Evolutionary conservation across 441 rosid genomes (phyloP), one percentile per base, ranked within the genome.

Genomic region (Monsonia emarginata): DNA sequence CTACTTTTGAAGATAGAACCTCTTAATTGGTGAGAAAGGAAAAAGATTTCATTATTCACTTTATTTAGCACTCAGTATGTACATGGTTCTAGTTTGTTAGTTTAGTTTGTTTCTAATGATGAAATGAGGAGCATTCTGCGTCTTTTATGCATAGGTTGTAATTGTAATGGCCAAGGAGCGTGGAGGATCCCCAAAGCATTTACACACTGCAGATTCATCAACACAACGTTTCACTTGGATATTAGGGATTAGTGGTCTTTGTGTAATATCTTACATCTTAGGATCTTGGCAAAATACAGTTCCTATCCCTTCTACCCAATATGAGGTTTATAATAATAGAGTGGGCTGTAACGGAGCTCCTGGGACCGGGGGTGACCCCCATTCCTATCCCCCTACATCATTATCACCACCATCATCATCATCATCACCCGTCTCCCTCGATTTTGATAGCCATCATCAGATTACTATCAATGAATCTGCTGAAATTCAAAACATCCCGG

Each of bases 261-360:
- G 97, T 71, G 75, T 88, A 61, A 62, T 90, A 75, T 93, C 84
- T 64, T 90, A 90, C 64, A 79, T 83, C 69, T 63, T 93, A 74
- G 96, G 98, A 48, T 84, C 96, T 40, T 90, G 97, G 98, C 95
- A 87, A 79, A 83, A 65, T 63, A 76, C 78, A 27, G 59, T 50
- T 5, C 58, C 75, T 1, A 64, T 76, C 69, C 79, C 89, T 0
- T 32, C 75, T 57, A 73, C 72, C 72, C 78, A 57, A 63, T 64
- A 85, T 0, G 82, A 77, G 70, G 79, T 69, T 24, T 73, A 61
- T 67, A 76, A 61, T 67, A 76, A 75, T 10, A 80, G 69, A 76
- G 57, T 78, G 0, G 85, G 76, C 3, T 90, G 96, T 32, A 82
- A 84, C 22, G 21, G 75, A 52, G 42, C 68, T 52, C 52, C 71